A percentile compares a stretch with the other conserved stretches of the same genome.
phyloP scores from a whole-genome alignment of 2,329 filamentous ascomycete genomes.

The Lachnellula hyalina region DNA sequence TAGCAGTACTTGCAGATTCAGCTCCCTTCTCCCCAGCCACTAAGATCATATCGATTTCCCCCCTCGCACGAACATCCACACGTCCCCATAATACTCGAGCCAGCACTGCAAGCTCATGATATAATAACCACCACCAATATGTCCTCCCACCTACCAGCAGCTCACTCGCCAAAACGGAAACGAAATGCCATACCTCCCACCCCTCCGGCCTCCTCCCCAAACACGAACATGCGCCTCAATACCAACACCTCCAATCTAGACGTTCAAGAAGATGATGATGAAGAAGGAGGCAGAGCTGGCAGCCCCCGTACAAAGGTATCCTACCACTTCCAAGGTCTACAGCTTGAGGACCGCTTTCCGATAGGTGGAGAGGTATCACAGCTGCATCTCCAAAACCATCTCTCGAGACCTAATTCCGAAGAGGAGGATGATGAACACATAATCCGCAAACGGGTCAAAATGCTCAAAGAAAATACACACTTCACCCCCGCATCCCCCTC shows the following conservation, averaged over 20 bases:
- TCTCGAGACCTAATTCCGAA: no score
- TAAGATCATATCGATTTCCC: no score
- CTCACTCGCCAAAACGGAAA: conserved; percentile 10
- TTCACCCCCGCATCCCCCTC: not conserved
- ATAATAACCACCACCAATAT: no score
- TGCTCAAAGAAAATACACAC: conserved; percentile 6
- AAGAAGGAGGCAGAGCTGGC: conserved; percentile 8
- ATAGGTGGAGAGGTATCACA: conserved; percentile 12
- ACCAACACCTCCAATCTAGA: conserved; percentile 14
- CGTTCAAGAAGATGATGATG: not conserved
- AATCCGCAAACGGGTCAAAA: conserved; percentile 23
- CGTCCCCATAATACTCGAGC: no score
- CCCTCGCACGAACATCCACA: no score
- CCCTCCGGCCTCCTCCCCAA: conserved; percentile 16
- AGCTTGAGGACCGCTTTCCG: conserved; percentile 16
- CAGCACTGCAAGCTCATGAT: no score
- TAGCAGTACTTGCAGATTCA: no score
- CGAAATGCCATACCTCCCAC: conserved; percentile 12
- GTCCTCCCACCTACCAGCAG: not conserved
- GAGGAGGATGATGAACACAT: conserved; percentile 10
- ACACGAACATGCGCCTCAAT: conserved; percentile 10
- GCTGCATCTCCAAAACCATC: conserved; percentile 15
- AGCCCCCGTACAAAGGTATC: conserved; percentile 30
- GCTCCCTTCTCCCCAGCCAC: no score
- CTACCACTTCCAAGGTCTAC: conserved; percentile 28